phyloP scores from a whole-genome alignment of 139 green algal genomes.

The Astrephomene gubernaculifera region DNA sequence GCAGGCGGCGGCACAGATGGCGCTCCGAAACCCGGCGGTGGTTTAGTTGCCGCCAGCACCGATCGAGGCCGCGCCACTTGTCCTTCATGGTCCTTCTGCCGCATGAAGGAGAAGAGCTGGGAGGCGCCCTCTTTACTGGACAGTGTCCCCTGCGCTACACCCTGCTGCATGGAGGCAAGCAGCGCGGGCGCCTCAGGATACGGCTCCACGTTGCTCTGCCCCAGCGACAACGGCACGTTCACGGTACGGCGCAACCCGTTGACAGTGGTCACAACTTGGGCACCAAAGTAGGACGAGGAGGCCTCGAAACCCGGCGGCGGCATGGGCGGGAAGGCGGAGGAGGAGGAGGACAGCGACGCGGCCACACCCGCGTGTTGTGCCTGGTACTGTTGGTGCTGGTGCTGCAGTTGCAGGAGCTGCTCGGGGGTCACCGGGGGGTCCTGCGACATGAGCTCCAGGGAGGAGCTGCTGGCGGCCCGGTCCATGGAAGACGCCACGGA shows the following conservation, averaged over 20 bases:
- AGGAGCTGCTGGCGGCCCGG: slow-evolving; percentile 37
- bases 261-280: slow-evolving; percentile 53
- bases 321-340: slow-evolving; percentile 13
- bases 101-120: slow-evolving; percentile 58
- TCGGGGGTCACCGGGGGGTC: slow-evolving; percentile 44
- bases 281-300: slow-evolving; percentile 31
- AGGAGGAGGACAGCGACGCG: slow-evolving; percentile 1
- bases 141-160: slow-evolving; percentile 47
- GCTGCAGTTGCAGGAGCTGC: slow-evolving; percentile 46
- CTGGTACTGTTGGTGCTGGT: slow-evolving; percentile 47
- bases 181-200: slow-evolving; percentile 55
- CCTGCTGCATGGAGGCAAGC: slow-evolving; percentile 54
- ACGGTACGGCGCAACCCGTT: slow-evolving; percentile 54
- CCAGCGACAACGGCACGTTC: slow-evolving; percentile 54
- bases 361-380: neutral
- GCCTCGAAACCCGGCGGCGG: slow-evolving; percentile 23
- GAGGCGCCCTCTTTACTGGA: slow-evolving; percentile 54
- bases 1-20: neutral
- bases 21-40: slow-evolving; percentile 29
- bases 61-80: neutral
- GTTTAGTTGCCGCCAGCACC: slow-evolving; percentile 3
- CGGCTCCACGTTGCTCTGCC: slow-evolving; percentile 10
- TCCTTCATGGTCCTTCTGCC: slow-evolving; percentile 51
- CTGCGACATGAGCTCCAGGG: slow-evolving; percentile 49
- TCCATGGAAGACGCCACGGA: slow-evolving; percentile 46